These are phyloP conservation scores for Penicillium canescens DNA, from an alignment of 495 filamentous ascomycete genomes.

Conservation along the genomic window DNA sequence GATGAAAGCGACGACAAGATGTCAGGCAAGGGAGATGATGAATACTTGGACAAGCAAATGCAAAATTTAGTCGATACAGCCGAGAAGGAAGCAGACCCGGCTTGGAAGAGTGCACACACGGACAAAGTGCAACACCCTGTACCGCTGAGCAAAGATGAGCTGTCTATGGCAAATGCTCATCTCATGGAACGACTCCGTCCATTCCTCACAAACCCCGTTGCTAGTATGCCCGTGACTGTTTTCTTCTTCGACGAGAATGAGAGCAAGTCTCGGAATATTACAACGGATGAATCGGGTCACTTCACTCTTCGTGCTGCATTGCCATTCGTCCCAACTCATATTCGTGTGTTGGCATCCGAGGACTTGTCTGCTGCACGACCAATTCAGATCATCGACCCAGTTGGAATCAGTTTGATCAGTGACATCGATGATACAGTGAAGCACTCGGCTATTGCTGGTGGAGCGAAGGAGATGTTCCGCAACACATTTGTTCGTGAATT, in stretches of 20 bases:
- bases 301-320: constrained; percentile 75
- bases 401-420: constrained; percentile 91
- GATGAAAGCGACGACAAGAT: constrained; percentile 26
- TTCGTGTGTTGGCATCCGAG: constrained; percentile 84
- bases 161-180: constrained; percentile 77
- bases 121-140: constrained; percentile 32
- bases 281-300: constrained; percentile 84
- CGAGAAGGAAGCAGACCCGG: constrained; percentile 67
- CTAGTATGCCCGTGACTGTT: constrained; percentile 72
- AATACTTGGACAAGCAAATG: constrained; percentile 69
- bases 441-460: constrained; percentile 82
- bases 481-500: constrained; percentile 93
- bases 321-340: constrained; percentile 87
- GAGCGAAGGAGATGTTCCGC: constrained; percentile 90
- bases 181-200: constrained; percentile 84
- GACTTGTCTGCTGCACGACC: constrained; percentile 75
- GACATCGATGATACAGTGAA: constrained; percentile 99
- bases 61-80: constrained; percentile 70
- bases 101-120: constrained; percentile 48
- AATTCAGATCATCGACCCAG: constrained; percentile 71
- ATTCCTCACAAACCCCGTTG: constrained; percentile 80
- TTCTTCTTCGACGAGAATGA: constrained; percentile 87
- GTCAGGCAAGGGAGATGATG: constrained; percentile 45
- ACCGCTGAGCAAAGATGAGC: constrained; percentile 66
- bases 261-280: constrained; percentile 76